Evolutionary conservation across 2,329 filamentous ascomycete species (phyloP), one percentile per base, ranked within the genome.

Genomic region (Onygena corvina): DNA sequence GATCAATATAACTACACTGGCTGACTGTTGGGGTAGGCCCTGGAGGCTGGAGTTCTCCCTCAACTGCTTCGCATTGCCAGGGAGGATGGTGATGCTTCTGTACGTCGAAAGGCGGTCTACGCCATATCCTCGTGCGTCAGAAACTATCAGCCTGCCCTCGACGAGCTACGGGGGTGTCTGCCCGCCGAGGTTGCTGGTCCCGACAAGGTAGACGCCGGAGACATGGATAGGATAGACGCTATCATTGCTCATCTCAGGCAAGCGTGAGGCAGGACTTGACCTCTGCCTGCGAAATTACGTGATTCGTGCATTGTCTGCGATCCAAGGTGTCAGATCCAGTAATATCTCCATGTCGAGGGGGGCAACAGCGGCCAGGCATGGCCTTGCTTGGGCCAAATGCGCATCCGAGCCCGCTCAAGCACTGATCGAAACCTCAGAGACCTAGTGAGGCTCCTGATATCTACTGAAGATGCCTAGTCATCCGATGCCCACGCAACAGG

Each of bases 171-270:
- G 68, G 82, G 87, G 63, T 71, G 74, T 20, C 71, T 88, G 53
- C 77, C 81, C 1, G 72, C 75, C 30, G 76, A 83, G 59, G 68
- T 84, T 60, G 67, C 65, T 16, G 77, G 77, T 59, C 66, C 71
- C 44, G 77, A 79, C 46, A 80, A 79, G 57, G 69, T 90, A n/a
- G 84, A 94, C 61, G 87, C 90, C 0, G 72, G 69, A 16, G 81
- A 95, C 64, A 96, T 96, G 92, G 84, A 88, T 48, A 81, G 79
- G 5, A 80, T 94, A 34, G 86, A 95, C 65, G 71, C 66, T 25
- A 69, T 94, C 45, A 86, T 94, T 63, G 25, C 40, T 11, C 23
- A 31, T 30, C 16, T 45, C 3, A 40, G 18, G 9, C 35, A 40
- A 9, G 35, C 35, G 12, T 40, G 35, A 40, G 18, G 8, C n/a